Evolutionary conservation across 108 stramenopile genomes (phyloP), one percentile per base, ranked within the genome.

Genomic region (Cyclostephanos invisitatus): DNA sequence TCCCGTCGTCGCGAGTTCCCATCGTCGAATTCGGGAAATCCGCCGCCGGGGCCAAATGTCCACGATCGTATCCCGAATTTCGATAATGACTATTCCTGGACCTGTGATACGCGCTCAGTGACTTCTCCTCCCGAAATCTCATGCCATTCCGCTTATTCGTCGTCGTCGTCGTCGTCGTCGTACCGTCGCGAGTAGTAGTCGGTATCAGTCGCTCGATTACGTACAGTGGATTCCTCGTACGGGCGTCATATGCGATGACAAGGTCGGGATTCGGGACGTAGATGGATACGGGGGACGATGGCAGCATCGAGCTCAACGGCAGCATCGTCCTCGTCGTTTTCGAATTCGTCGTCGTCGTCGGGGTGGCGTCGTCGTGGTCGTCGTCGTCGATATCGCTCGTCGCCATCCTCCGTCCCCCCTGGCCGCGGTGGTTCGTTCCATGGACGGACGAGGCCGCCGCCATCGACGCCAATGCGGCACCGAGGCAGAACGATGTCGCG

Each of bases 11-110:
- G 32, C 4, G 32, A 32, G 2, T 32, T 32, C 32, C 32, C 32
- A 32, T 32, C 32, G 32, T 3, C 32, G 32, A 32, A 32, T 32
- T 32, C 32, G 32, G 32, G 32, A 32, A 32, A 4, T 32, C 32
- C 32, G 32, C 32, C 32, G 4, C 32, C 32, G 32, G 32, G 4
- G 32, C 32, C 32, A 32, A 32, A 32, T 32, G 32, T 32, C 94
- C 94, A n/a, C 91, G 84, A 79, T 95, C 94, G 51, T 81, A 95
- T 3, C 91, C 94, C 44, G 86, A 86, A 25, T 87, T 67, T 10
- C 74, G 67, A 69, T 91, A 95, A 67, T 91, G 77, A 7, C 69
- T 61, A 69, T 87, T 80, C 8, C 82, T 72, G 3, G 91, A 88
- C n/a, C 89, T 82, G 68, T 75, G 84, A 38, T 66, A 57, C 18